A percentile compares a stretch with the other conserved stretches of the same genome.
Evolutionary conservation across 805 yeast genomes (phyloP).

Genomic region (Metahyphopichia silvanorum): DNA sequence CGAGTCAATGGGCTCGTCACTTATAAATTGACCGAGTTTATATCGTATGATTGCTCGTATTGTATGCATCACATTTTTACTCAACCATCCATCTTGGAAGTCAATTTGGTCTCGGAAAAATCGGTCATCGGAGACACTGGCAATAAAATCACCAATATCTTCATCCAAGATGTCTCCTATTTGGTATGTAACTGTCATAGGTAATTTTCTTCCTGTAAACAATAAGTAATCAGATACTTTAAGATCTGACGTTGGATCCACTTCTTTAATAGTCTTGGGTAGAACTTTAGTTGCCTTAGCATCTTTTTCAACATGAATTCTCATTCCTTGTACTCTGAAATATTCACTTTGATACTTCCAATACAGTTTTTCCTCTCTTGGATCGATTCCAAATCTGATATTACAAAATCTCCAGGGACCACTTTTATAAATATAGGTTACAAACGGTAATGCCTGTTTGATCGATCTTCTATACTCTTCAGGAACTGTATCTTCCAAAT

Average conservation of each 20-base stretch:
- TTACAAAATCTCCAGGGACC: slow-evolving; percentile 96
- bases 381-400: slow-evolving; percentile 76
- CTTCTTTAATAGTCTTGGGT: slow-evolving; percentile 22
- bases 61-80: slow-evolving; percentile 55
- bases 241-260: slow-evolving; percentile 10
- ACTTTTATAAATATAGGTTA: slow-evolving; percentile 73
- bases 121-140: slow-evolving; percentile 12
- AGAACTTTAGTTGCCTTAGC: slow-evolving; percentile 12
- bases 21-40: slow-evolving; percentile 62
- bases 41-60: slow-evolving; percentile 69
- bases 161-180: slow-evolving; percentile 75
- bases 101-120: slow-evolving; percentile 36
- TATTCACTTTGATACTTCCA: slow-evolving; percentile 81
- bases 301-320: slow-evolving; percentile 9
- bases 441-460: slow-evolving; percentile 79
- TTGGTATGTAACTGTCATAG: slow-evolving; percentile 70
- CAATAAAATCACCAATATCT: slow-evolving; percentile 48
- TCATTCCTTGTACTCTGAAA: slow-evolving; percentile 52
- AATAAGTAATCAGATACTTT: slow-evolving; percentile 38
- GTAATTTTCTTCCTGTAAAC: slow-evolving; percentile 71
- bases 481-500: slow-evolving; percentile 56
- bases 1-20: slow-evolving; percentile 44
- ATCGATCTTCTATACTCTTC: slow-evolving; percentile 42
- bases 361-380: slow-evolving; percentile 50
- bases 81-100: slow-evolving; percentile 79